phyloP scores from a whole-genome alignment of 257 asterid genomes.

The Rhazya stricta region DNA sequence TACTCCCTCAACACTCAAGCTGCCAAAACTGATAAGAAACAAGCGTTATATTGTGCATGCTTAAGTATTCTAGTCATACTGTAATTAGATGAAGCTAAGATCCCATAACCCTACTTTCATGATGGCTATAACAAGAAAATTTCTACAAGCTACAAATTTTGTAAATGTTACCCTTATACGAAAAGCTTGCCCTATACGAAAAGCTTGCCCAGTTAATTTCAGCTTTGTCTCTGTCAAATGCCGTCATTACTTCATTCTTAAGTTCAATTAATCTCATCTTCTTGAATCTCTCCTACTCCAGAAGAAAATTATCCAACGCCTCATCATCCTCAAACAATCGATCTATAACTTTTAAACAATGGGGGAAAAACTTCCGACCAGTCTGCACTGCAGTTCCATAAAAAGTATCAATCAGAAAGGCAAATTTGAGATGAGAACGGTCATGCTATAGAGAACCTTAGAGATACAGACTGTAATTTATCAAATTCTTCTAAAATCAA shows the following conservation, averaged over 20 bases:
- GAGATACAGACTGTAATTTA: not conserved
- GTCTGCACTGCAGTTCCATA: slow-evolving; percentile 46
- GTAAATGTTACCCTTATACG: no score
- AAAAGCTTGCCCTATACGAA: no score
- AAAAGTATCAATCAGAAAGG: slow-evolving; percentile 6
- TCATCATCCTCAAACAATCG: slow-evolving; percentile 61
- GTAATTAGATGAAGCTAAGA: no score
- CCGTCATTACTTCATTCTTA: slow-evolving; percentile 69
- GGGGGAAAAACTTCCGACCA: slow-evolving; percentile 70
- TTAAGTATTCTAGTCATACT: no score
- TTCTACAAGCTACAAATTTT: no score
- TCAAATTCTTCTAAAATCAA: not conserved
- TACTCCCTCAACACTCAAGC: no score
- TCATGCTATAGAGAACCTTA: not conserved
- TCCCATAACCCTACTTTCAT: no score
- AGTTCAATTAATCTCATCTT: slow-evolving; percentile 59
- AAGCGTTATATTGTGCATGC: no score
- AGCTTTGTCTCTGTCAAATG: slow-evolving; percentile 71
- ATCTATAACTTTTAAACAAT: slow-evolving; percentile 74
- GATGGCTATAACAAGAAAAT: no score
- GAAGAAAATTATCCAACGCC: slow-evolving; percentile 42
- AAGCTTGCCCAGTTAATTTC: slow-evolving; percentile 36
- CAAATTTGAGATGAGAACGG: not conserved
- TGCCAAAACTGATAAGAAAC: no score
- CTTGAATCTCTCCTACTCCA: slow-evolving; percentile 70